Conservation (phyloP, 495 filamentous ascomycete species). For the Lepraria neglecta region DNA sequence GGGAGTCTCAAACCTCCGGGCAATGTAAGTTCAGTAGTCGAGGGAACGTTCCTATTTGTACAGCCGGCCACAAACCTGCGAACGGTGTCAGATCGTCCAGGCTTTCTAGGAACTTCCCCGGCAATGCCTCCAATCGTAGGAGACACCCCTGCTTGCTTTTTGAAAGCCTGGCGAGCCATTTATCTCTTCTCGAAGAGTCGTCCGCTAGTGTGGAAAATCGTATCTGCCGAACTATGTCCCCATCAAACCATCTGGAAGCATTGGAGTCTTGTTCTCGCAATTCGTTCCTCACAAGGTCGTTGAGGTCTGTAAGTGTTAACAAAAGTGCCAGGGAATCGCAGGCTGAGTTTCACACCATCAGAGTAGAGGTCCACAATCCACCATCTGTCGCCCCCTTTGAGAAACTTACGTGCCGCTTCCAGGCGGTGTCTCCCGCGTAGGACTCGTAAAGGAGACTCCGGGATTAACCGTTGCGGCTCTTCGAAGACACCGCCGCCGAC, state of each 20-base stretch:
- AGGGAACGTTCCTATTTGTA: background rate
- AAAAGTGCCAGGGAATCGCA: too few relatives aligned
- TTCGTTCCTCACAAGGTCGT: background rate
- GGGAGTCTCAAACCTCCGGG: slow-evolving; percentile 1
- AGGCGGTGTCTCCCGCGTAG: slow-evolving; percentile 9
- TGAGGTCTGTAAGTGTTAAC: background rate
- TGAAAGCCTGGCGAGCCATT: slow-evolving; percentile 18
- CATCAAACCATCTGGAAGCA: background rate
- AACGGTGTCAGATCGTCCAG: background rate
- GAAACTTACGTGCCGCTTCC: background rate
- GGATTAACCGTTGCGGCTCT: background rate
- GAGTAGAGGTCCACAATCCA: slow-evolving; percentile 14
- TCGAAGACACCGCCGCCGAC: too few relatives aligned
- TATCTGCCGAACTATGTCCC: slow-evolving; percentile 18
- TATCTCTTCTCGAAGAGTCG: slow-evolving; percentile 8
- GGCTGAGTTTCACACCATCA: background rate
- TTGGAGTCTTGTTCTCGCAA: slow-evolving; percentile 6
- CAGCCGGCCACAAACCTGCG: background rate
- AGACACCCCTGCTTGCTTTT: slow-evolving; percentile 7
- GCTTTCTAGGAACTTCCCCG: background rate
- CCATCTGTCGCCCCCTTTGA: slow-evolving; percentile 5
- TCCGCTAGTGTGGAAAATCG: slow-evolving; percentile 7
- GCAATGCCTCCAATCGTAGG: background rate
- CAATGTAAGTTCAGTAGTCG: background rate
- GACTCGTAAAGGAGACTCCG: background rate